Base-by-base conservation (phyloP, 1,284 basidiomycete species). In the Singerocomus inundabilis region DNA sequence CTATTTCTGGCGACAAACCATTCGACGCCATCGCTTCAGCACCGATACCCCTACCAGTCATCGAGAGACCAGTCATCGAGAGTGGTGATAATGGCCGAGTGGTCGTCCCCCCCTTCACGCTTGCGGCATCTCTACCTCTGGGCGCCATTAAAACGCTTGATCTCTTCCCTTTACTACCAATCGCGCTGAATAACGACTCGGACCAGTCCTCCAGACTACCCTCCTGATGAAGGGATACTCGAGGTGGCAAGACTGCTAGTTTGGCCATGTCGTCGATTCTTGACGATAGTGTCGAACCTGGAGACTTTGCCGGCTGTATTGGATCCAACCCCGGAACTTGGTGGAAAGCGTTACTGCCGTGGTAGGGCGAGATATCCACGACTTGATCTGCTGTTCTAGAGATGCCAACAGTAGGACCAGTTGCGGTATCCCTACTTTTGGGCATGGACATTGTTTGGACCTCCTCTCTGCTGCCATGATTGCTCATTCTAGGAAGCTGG, bases 191-290 rank as follows among this genome's bases (percentile, higher is more conserved):
- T 26, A 67, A 44, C 4, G 66, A 61, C 46, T 56, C 49, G 11
- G 62, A 58, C 65, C 65, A 67, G 30, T 68, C 67, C 16, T 62
- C 67, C 24, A 73, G 57, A 40, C 60, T 72, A 11, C 57, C 60
- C 38, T 74, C 72, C 39, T 69, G 63, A 55, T 80, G 77, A 16
- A 84, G 66, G 2, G 81, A 83, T 41, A 84, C 56, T 16, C 82
- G 73, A 7, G 82, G 82, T 4, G 81, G 78, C 18, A 76, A 59
- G 5, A 35, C 51, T n/a, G 48, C 51, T 29, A 63, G 31, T 40
- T 56, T 62, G 15, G 48, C n/a, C 37, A 59, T 5, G 46, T 69
- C 69, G 54, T 66, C 64, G 39, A 70, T 66, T 42, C 57, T 54
- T n/a, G 57, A 57, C 54, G 55, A 57, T 15, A 55, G 60, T 32